Conservation (phyloP, 768 basidiomycete species). For the Lactarius sanguifluus region DNA sequence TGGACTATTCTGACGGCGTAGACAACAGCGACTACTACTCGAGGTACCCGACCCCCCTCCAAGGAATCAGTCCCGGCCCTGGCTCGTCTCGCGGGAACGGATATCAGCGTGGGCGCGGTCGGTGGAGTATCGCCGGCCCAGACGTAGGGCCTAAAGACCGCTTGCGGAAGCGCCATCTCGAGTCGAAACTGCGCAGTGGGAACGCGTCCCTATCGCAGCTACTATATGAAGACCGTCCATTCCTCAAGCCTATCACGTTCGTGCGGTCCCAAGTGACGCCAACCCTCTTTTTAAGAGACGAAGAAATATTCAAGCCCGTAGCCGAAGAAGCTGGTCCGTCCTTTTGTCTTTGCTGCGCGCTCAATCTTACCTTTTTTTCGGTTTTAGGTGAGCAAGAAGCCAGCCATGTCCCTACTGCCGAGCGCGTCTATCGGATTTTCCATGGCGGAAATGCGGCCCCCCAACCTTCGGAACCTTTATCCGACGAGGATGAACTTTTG, state of each 20-base stretch:
- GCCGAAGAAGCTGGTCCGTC: slow-evolving; percentile 52
- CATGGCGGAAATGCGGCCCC: slow-evolving; percentile 36
- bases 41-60: slow-evolving; percentile 3
- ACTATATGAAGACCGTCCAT: slow-evolving; percentile 10
- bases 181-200: slow-evolving; percentile 39
- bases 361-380: not conserved
- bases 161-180: slow-evolving; percentile 29
- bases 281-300: slow-evolving; percentile 53
- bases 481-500: slow-evolving; percentile 31
- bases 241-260: slow-evolving; percentile 66
- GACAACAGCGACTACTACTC: slow-evolving; percentile 1
- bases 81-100: not conserved
- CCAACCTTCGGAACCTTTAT: slow-evolving; percentile 13
- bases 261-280: slow-evolving; percentile 57
- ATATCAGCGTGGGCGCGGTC: slow-evolving; percentile 10
- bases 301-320: slow-evolving; percentile 58
- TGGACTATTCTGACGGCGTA: not conserved
- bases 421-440: slow-evolving; percentile 65
- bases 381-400: slow-evolving; percentile 47
- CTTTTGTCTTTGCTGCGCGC: not conserved
- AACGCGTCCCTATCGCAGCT: slow-evolving; percentile 52
- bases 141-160: slow-evolving; percentile 32
- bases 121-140: slow-evolving; percentile 9
- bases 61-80: not conserved
- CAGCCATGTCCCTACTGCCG: slow-evolving; percentile 67